Conservation (phyloP, 2,329 filamentous ascomycete genomes). For the Exophiala aquamarina region DNA sequence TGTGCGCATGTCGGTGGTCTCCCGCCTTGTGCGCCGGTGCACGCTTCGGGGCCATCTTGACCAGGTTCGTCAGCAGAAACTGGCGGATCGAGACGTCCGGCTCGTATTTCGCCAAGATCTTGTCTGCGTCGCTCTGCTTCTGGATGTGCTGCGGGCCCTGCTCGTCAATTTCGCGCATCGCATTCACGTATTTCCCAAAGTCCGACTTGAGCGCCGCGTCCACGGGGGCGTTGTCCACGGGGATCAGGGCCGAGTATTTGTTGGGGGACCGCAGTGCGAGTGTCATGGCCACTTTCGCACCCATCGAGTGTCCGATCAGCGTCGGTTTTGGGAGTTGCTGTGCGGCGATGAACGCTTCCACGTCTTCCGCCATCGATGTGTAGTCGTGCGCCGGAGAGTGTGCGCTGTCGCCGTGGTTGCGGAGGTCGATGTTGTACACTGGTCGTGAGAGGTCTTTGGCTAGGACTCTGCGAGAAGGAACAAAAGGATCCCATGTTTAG, state of each 20-base stretch:
- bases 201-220: conserved; percentile 72
- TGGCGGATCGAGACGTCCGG: conserved; percentile 75
- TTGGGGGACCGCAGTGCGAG: conserved; percentile 71
- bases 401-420: conserved; percentile 90
- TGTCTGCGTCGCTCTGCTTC: conserved; percentile 25
- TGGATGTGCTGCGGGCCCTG: conserved; percentile 1
- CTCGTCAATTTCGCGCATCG: conserved; percentile 76
- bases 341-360: conserved; percentile 72
- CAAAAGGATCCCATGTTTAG: neutral
- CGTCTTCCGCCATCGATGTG: conserved; percentile 75
- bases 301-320: conserved; percentile 94
- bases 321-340: conserved; percentile 68
- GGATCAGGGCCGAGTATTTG: conserved; percentile 68
- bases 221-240: conserved; percentile 90
- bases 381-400: conserved; percentile 79
- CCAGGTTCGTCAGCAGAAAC: conserved; percentile 85
- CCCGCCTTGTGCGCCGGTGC: conserved; percentile 43
- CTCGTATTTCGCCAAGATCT: conserved; percentile 23
- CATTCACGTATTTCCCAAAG: conserved; percentile 78
- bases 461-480: conserved; percentile 59
- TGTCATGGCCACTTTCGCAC: conserved; percentile 89
- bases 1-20: conserved; percentile 34
- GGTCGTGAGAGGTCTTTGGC: conserved; percentile 77
- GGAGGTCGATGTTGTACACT: conserved; percentile 82
- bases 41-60: conserved; percentile 15